A percentile compares a stretch with the other conserved stretches of the same genome.
Evolutionary conservation across 352 stramenopile species (phyloP).

Genomic region (Pythium apleroticum): DNA sequence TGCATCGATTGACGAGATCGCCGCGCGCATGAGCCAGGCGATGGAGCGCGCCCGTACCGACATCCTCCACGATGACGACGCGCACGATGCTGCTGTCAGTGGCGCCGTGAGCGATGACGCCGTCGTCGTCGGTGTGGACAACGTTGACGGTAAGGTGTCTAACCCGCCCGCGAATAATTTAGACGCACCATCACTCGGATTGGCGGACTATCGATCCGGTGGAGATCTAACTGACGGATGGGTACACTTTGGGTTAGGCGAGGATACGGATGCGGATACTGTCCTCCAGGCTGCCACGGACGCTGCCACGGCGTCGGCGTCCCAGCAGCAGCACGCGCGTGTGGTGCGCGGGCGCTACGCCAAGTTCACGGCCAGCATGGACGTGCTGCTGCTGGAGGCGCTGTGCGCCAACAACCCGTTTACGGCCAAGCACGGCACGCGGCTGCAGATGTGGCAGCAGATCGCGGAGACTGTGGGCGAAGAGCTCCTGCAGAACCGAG

Average conservation of each 20-base stretch:
- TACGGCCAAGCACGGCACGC: conserved; percentile 78
- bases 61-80: not conserved
- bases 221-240: not conserved
- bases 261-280: conserved; percentile 1
- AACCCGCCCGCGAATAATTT: not conserved
- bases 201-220: not conserved
- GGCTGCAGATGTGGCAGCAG: conserved; percentile 80
- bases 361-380: conserved; percentile 80
- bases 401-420: conserved; percentile 76
- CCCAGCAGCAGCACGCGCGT: conserved; percentile 31
- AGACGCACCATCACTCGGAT: too few relatives aligned
- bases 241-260: not conserved
- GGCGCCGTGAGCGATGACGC: not conserved
- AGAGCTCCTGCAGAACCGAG: conserved; percentile 61
- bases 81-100: not conserved
- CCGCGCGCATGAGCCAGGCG: not conserved
- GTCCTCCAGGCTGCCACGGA: not conserved
- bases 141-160: not conserved
- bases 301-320: not conserved
- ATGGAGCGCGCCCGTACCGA: not conserved
- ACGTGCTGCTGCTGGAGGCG: conserved; percentile 74
- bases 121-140: not conserved
- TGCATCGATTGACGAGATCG: conserved; percentile 15
- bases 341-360: conserved; percentile 63
- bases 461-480: conserved; percentile 63